These are phyloP conservation scores for Clarireedia sp. DNA, from an alignment of 2,329 filamentous ascomycete species.

Conservation along the genomic window DNA sequence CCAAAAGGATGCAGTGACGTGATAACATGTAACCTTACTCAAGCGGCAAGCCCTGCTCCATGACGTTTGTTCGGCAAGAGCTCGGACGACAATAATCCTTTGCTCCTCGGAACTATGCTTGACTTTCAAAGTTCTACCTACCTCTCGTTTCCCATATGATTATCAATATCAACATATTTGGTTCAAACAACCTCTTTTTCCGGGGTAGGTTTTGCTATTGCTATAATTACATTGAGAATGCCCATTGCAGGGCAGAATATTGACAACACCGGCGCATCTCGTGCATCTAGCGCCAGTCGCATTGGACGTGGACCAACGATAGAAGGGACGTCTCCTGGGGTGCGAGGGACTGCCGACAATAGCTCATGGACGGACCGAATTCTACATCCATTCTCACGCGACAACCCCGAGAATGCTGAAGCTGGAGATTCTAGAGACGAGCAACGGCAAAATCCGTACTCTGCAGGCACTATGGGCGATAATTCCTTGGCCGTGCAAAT, in stretches of 20 bases:
- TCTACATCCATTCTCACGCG: neutral
- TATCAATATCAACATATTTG: neutral
- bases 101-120: neutral
- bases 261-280: neutral
- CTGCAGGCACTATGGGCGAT: conserved; percentile 8
- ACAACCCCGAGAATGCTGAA: neutral
- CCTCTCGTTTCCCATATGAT: neutral
- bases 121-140: neutral
- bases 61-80: neutral
- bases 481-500: conserved; percentile 21
- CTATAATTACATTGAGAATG: conserved; percentile 3
- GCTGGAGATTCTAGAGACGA: neutral
- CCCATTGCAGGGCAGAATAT: conserved; percentile 3
- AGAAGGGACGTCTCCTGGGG: neutral
- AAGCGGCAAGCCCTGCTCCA: too few species aligned
- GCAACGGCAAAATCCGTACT: neutral
- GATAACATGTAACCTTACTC: too few species aligned
- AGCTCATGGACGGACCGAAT: neutral
- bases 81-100: neutral
- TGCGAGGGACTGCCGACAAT: neutral
- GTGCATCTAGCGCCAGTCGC: neutral
- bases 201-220: neutral
- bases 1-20: too few species aligned
- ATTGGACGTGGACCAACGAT: neutral
- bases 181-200: neutral